Percentiles rank a stretch among this genome's conserved stretches.
phyloP scores from a whole-genome alignment of 176 grass and related monocot genomes.

The Cenchrus purpureus region DNA sequence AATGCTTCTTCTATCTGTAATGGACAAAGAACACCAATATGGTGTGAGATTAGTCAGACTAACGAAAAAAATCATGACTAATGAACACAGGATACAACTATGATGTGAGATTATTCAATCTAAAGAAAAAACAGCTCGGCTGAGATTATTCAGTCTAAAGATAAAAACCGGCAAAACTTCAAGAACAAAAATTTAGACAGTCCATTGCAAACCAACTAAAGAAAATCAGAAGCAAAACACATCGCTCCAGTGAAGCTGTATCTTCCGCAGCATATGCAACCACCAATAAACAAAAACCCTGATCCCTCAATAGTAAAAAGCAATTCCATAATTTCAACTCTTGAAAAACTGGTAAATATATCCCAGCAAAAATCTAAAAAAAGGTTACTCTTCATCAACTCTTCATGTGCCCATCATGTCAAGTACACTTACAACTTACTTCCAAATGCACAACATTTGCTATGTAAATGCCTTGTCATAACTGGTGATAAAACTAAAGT shows the following conservation, averaged over 20 bases:
- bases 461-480: not conserved
- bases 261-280: conserved; percentile 41
- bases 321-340: not conserved
- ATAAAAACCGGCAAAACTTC: conserved; percentile 1
- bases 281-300: conserved; percentile 26
- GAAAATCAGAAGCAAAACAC: too few relatives aligned
- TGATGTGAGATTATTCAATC: conserved; percentile 32
- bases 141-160: conserved; percentile 25
- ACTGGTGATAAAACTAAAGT: conserved; percentile 1
- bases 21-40: too few relatives aligned
- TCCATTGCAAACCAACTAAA: too few relatives aligned
- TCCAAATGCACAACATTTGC: not conserved
- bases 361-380: not conserved
- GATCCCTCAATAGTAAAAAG: not conserved
- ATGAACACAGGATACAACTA: conserved; percentile 2
- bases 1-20: too few relatives aligned
- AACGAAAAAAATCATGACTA: too few relatives aligned
- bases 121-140: not conserved
- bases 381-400: not conserved
- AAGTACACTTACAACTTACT: not conserved
- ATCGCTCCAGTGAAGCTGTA: too few relatives aligned
- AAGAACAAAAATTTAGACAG: not conserved
- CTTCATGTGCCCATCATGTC: not conserved
- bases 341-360: not conserved
- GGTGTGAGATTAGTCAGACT: too few relatives aligned